Evolutionary conservation across 2,329 filamentous ascomycete species (phyloP).

Genomic region (Daldinia eschscholtzii): DNA sequence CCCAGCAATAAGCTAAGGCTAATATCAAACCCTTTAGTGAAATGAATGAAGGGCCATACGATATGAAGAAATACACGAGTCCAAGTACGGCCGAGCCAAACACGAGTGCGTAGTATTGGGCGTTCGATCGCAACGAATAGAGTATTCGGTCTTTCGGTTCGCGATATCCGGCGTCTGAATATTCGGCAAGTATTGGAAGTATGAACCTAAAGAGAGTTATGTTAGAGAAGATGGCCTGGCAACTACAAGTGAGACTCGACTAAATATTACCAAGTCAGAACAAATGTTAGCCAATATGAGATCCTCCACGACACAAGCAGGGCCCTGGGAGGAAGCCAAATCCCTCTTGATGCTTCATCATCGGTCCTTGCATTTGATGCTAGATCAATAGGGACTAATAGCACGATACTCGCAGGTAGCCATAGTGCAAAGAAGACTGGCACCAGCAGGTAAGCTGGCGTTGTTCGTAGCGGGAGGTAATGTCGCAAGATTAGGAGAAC

Average conservation of each 20-base stretch:
- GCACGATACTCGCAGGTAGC: constrained; percentile 88
- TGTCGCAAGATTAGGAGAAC: constrained; percentile 88
- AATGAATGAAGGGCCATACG: constrained; percentile 77
- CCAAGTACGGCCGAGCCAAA: constrained; percentile 77
- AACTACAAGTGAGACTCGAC: constrained; percentile 6
- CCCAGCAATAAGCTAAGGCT: constrained; percentile 95
- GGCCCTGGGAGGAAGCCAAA: constrained; percentile 85
- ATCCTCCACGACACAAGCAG: constrained; percentile 93
- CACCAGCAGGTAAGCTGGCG: constrained; percentile 88
- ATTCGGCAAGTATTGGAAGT: constrained; percentile 92
- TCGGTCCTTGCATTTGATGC: constrained; percentile 84
- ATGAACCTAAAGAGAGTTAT: constrained; percentile 74
- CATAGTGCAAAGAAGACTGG: constrained; percentile 97
- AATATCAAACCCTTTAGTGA: constrained; percentile 88
- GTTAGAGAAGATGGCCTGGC: constrained; percentile 31
- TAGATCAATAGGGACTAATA: constrained; percentile 95
- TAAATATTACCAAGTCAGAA: constrained; percentile 82
- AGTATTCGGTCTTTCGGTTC: constrained; percentile 83
- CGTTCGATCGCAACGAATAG: constrained; percentile 89
- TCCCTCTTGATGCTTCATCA: constrained; percentile 79
- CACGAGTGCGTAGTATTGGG: constrained; percentile 86
- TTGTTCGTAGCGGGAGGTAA: constrained; percentile 90
- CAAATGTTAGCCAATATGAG: constrained; percentile 96
- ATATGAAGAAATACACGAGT: constrained; percentile 84
- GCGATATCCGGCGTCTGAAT: constrained; percentile 92